These are phyloP conservation scores for Golubevia pallescens DNA, from an alignment of 1,284 basidiomycete genomes.

Conservation along the genomic window DNA sequence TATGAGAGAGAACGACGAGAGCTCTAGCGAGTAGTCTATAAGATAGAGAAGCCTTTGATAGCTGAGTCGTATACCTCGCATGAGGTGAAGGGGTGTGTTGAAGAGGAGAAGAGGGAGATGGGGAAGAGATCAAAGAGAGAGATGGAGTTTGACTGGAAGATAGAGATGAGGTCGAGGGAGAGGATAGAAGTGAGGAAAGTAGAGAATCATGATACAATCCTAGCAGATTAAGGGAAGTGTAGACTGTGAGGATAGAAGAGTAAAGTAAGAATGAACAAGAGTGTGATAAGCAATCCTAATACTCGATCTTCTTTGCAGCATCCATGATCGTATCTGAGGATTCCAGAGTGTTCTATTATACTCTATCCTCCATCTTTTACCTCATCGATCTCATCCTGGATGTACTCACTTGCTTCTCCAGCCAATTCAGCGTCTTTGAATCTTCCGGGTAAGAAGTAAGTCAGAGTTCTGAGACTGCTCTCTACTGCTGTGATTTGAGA, in stretches of 20 bases:
- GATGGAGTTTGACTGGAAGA: constrained; percentile 4
- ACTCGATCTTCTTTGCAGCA: background rate
- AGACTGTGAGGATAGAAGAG: constrained; percentile 26
- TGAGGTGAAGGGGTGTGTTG: constrained; percentile 42
- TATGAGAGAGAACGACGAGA: constrained; percentile 47
- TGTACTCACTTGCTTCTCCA: constrained; percentile 81
- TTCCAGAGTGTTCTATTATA: background rate
- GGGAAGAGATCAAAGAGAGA: constrained; percentile 3
- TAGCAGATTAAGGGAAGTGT: constrained; percentile 53
- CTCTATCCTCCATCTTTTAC: background rate
- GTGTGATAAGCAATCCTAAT: background rate
- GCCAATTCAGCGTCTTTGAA: constrained; percentile 96
- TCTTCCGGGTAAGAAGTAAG: constrained; percentile 91
- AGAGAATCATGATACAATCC: constrained; percentile 62
- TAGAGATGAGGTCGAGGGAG: too few relatives aligned
- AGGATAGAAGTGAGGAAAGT: constrained; percentile 39
- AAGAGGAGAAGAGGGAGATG: constrained; percentile 5
- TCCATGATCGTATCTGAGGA: too few relatives aligned
- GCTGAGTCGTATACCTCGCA: constrained; percentile 54
- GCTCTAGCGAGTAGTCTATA: constrained; percentile 40
- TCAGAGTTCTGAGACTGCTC: constrained; percentile 83
- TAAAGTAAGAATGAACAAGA: constrained; percentile 17
- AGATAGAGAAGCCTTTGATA: constrained; percentile 22
- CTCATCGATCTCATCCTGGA: too few relatives aligned
- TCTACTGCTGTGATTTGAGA: constrained; percentile 77